Percentiles rank a stretch among this genome's conserved stretches.
These are phyloP conservation scores for Ascocoryne sarcoides DNA, from an alignment of 2,329 filamentous ascomycete genomes.

Conservation along the genomic window DNA sequence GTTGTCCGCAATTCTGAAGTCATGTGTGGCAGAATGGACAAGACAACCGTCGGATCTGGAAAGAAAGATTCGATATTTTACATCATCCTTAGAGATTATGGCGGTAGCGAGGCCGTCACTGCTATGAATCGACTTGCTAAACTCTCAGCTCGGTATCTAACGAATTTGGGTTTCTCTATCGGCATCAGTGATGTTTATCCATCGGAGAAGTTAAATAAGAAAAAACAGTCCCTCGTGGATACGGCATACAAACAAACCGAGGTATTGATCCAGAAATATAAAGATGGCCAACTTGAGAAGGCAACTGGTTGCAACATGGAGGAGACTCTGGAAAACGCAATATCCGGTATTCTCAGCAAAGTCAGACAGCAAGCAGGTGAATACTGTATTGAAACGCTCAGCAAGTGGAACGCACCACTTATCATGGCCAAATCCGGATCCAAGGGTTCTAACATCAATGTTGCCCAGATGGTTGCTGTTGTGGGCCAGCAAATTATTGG, in stretches of 20 bases:
- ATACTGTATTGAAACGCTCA: slow-evolving; percentile 82
- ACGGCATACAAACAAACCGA: slow-evolving; percentile 75
- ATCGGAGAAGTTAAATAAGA: slow-evolving; percentile 55
- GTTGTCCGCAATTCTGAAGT: slow-evolving; percentile 94
- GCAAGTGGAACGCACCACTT: slow-evolving; percentile 82
- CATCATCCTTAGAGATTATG: slow-evolving; percentile 90
- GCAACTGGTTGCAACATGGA: slow-evolving; percentile 85
- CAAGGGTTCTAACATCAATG: slow-evolving; percentile 95
- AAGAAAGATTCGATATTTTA: slow-evolving; percentile 99
- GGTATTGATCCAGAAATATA: slow-evolving; percentile 72
- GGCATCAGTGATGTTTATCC: slow-evolving; percentile 93
- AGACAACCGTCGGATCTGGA: slow-evolving; percentile 89
- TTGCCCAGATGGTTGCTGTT: slow-evolving; percentile 96
- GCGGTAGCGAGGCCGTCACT: slow-evolving; percentile 75
- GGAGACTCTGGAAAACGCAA: slow-evolving; percentile 79
- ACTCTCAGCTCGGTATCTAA: slow-evolving; percentile 78
- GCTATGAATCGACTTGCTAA: slow-evolving; percentile 94
- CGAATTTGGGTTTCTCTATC: slow-evolving; percentile 90
- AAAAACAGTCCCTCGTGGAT: slow-evolving; percentile 69
- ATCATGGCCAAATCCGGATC: slow-evolving; percentile 97
- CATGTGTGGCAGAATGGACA: slow-evolving; percentile 97
- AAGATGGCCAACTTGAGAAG: slow-evolving; percentile 72
- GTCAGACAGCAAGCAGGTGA: slow-evolving; percentile 87
- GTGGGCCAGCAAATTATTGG: slow-evolving; percentile 98
- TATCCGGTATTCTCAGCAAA: slow-evolving; percentile 85